phyloP scores from a whole-genome alignment of 1,284 basidiomycete genomes.

The Apiotrichum gracile region DNA sequence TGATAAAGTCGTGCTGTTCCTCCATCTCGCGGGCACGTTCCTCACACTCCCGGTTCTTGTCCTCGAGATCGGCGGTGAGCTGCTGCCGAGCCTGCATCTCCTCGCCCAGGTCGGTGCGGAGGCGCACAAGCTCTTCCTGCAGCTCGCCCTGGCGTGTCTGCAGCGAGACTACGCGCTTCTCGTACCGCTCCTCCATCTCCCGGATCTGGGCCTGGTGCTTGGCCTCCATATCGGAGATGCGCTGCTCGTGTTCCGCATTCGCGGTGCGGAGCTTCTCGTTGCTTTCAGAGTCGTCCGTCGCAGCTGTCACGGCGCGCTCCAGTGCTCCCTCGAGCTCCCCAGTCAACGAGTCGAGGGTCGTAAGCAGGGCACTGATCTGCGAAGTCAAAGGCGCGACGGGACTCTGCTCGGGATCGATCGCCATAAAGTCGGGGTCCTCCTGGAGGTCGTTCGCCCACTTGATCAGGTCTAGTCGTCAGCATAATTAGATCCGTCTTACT shows the following conservation, averaged over 20 bases:
- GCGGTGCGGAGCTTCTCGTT: constrained; percentile 8
- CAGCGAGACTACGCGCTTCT: constrained; percentile 57
- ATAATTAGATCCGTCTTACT: constrained; percentile 15
- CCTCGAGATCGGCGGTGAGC: constrained; percentile 31
- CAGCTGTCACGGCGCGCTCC: constrained; percentile 54
- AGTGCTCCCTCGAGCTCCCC: constrained; percentile 71
- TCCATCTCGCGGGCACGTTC: constrained; percentile 28
- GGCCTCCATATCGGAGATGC: constrained; percentile 22
- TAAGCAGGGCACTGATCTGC: constrained; percentile 61
- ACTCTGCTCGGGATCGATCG: constrained; percentile 23
- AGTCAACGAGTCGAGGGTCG: constrained; percentile 69
- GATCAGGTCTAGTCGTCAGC: constrained; percentile 50
- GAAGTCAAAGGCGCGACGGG: constrained; percentile 60
- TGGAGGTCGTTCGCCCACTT: constrained; percentile 57
- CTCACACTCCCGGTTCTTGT: constrained; percentile 28
- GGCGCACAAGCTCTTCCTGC: constrained; percentile 40
- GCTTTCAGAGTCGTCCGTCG: not conserved
- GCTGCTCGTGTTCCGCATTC: constrained; percentile 21
- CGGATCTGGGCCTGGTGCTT: constrained; percentile 54
- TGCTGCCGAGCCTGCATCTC: constrained; percentile 37
- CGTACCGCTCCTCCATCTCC: constrained; percentile 59
- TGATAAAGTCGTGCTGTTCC: constrained; percentile 30
- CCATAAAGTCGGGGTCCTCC: constrained; percentile 28
- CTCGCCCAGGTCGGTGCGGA: constrained; percentile 36
- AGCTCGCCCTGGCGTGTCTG: constrained; percentile 65